These are phyloP conservation scores for Neofusicoccum laricinum DNA, from an alignment of 2,329 filamentous ascomycete genomes.

Conservation along the genomic window DNA sequence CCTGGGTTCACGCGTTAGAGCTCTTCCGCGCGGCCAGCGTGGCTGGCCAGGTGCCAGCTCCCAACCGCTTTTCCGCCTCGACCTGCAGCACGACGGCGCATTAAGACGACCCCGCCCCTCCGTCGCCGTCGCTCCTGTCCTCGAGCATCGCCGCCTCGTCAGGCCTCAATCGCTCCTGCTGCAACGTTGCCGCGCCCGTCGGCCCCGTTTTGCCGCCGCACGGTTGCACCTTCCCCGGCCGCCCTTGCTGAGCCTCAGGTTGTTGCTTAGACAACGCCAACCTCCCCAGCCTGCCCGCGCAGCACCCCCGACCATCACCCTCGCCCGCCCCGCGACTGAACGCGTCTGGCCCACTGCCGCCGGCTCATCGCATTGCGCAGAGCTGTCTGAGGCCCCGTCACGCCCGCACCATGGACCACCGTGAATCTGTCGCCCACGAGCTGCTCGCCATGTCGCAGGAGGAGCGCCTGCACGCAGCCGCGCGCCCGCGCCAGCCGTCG, in stretches of 20 bases:
- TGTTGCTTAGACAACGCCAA: neutral
- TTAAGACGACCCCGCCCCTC: constrained; percentile 1
- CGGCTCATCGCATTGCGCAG: constrained; percentile 1
- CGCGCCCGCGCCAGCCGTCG: constrained; percentile 1
- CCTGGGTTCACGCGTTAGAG: neutral
- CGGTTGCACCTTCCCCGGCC: too few species aligned
- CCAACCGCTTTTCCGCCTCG: constrained; percentile 1
- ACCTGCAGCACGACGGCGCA: neutral
- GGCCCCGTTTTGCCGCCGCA: neutral
- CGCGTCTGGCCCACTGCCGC: constrained; percentile 18
- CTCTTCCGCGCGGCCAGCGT: neutral
- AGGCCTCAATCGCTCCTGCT: constrained; percentile 19
- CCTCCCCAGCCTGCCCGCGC: constrained; percentile 11
- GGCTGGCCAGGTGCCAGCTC: neutral
- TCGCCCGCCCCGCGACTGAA: constrained; percentile 16
- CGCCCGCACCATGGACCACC: constrained; percentile 11
- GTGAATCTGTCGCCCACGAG: constrained; percentile 7
- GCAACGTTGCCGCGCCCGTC: constrained; percentile 21
- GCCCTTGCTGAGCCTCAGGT: too few species aligned
- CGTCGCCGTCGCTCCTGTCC: constrained; percentile 2
- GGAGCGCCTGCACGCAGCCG: constrained; percentile 6
- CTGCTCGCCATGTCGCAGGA: constrained; percentile 16
- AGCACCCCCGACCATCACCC: constrained; percentile 16
- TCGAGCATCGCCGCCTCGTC: constrained; percentile 13
- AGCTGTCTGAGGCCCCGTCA: neutral